phyloP scores from a whole-genome alignment of 1,284 basidiomycete genomes.

The Trametes versicolor region DNA sequence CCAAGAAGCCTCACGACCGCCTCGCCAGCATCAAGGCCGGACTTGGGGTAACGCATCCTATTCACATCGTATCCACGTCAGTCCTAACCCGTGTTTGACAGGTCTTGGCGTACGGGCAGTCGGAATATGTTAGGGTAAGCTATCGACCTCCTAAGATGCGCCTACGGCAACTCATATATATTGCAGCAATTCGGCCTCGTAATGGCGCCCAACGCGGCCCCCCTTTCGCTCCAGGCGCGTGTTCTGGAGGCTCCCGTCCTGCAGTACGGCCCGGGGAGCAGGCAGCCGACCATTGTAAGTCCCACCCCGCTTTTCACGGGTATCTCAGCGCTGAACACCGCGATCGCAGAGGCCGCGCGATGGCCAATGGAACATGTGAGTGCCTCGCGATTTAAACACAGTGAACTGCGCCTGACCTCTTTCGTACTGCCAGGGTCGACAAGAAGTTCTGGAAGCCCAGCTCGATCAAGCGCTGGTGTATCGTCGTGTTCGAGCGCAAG shows the following conservation, averaged over 20 bases:
- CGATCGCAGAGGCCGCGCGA: slow-evolving; percentile 61
- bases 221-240: slow-evolving; percentile 66
- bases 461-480: slow-evolving; percentile 62
- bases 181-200: slow-evolving; percentile 64
- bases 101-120: slow-evolving; percentile 76
- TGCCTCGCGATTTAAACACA: slow-evolving; percentile 13
- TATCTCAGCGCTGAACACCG: slow-evolving; percentile 1
- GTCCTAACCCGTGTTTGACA: slow-evolving; percentile 36
- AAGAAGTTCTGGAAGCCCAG: slow-evolving; percentile 68
- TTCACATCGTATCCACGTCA: background rate
- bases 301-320: background rate
- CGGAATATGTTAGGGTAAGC: slow-evolving; percentile 68
- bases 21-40: slow-evolving; percentile 66
- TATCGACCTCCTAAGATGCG: background rate
- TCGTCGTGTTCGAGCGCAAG: slow-evolving; percentile 71
- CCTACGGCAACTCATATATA: background rate
- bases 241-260: slow-evolving; percentile 69
- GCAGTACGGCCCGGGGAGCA: slow-evolving; percentile 63
- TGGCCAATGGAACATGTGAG: slow-evolving; percentile 77
- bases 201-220: slow-evolving; percentile 57
- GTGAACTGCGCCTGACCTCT: slow-evolving; percentile 21
- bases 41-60: slow-evolving; percentile 52
- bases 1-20: slow-evolving; percentile 71
- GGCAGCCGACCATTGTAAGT: slow-evolving; percentile 63
- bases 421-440: slow-evolving; percentile 58